phyloP scores from a whole-genome alignment of 176 grass and related monocot species.

The Olyra latifolia region DNA sequence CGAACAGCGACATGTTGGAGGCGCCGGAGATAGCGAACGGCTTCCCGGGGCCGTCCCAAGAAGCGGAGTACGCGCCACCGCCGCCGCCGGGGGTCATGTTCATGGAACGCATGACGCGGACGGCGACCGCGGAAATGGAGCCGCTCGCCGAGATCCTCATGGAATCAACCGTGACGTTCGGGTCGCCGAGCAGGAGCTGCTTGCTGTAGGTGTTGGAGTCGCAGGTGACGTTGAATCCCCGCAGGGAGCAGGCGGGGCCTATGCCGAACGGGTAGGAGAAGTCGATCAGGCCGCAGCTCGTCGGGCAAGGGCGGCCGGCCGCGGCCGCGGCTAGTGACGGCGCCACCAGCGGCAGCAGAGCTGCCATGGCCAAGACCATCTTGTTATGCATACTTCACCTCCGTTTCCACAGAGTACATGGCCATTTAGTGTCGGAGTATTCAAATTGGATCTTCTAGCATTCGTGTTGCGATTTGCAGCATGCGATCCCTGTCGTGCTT shows the following conservation, averaged over 20 bases:
- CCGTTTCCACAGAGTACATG: neutral
- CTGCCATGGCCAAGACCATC: neutral
- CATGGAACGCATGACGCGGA: neutral
- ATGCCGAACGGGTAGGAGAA: constrained; percentile 24
- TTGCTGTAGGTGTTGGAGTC: neutral
- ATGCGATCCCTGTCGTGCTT: too few species aligned
- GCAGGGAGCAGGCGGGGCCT: neutral
- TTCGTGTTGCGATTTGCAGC: too few species aligned
- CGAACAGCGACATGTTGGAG: constrained; percentile 14
- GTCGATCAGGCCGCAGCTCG: neutral
- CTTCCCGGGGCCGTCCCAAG: neutral
- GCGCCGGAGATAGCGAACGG: constrained; percentile 1
- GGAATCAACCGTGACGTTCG: constrained; percentile 2
- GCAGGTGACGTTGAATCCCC: constrained; percentile 24
- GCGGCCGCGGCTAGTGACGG: neutral
- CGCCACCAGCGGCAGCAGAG: constrained; percentile 5
- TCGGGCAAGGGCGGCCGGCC: neutral
- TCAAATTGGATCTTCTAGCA: too few species aligned
- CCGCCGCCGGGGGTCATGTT: neutral
- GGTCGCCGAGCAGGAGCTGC: constrained; percentile 20
- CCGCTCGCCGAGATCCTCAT: neutral
- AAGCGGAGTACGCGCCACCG: neutral
- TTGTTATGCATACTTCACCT: neutral
- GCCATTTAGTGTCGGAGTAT: too few species aligned
- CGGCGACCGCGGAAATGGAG: neutral